phyloP scores from a whole-genome alignment of 78 protist genomes.

The Dictyostelium discoideum region DNA sequence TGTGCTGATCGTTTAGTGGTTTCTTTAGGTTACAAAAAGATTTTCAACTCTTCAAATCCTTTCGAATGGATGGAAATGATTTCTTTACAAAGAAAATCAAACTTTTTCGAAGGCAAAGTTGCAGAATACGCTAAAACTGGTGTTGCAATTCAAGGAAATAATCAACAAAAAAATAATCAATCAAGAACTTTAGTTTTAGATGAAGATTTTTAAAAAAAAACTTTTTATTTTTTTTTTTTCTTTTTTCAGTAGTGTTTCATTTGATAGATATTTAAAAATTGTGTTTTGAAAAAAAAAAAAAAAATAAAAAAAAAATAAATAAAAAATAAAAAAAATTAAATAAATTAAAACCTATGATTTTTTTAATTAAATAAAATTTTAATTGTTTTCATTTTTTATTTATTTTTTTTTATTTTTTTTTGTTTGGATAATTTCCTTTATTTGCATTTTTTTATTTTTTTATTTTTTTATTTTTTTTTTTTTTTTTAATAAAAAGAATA shows the following conservation, averaged over 20 bases:
- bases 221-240: not conserved
- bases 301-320: not conserved
- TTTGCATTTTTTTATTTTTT: too few species aligned
- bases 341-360: too few species aligned
- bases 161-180: not conserved
- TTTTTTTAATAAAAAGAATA: too few species aligned
- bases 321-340: too few species aligned
- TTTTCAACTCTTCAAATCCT: slow-evolving; percentile 94
- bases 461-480: too few species aligned
- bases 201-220: slow-evolving; percentile 52
- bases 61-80: slow-evolving; percentile 99
- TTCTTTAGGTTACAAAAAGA: slow-evolving; percentile 90
- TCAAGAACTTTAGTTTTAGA: slow-evolving; percentile 40
- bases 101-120: slow-evolving; percentile 99
- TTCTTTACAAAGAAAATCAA: slow-evolving; percentile 97
- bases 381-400: too few species aligned
- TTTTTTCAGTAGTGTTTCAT: not conserved
- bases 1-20: slow-evolving; percentile 97
- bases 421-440: too few species aligned
- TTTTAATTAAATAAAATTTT: too few species aligned
- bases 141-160: slow-evolving; percentile 63
- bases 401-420: too few species aligned
- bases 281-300: not conserved
- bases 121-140: slow-evolving; percentile 96
- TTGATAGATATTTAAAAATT: too few species aligned